phyloP scores from a whole-genome alignment of 2,329 filamentous ascomycete genomes.

The Colletotrichum gigasporum region DNA sequence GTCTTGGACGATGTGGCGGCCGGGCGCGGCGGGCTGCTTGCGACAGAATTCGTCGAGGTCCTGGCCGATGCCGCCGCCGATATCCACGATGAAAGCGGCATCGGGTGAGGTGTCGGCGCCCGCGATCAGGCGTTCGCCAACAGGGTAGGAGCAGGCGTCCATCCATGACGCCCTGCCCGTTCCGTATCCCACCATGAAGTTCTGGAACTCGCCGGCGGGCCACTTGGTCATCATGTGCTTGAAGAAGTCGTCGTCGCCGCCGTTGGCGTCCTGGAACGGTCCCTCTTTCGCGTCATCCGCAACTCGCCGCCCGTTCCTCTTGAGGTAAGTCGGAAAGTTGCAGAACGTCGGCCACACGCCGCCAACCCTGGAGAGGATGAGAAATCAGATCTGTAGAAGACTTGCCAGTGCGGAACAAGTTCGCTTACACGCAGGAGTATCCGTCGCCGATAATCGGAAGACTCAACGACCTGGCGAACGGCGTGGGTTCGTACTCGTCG shows the following conservation, averaged over 20 bases:
- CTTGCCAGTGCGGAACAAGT: neutral
- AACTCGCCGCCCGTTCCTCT: neutral
- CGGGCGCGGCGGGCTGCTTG: constrained; percentile 31
- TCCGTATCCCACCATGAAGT: constrained; percentile 11
- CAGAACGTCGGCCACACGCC: constrained; percentile 11
- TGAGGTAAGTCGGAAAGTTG: constrained; percentile 23
- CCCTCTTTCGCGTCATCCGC: neutral
- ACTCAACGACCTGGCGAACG: constrained; percentile 40
- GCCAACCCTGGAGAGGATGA: neutral
- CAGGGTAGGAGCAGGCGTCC: constrained; percentile 32
- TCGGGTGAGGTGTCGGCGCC: constrained; percentile 24
- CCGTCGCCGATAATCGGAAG: constrained; percentile 36
- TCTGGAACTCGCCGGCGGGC: constrained; percentile 10
- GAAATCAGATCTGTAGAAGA: constrained; percentile 7
- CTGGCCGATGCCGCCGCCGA: constrained; percentile 39
- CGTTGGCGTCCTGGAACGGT: constrained; percentile 5
- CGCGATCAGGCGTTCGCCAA: constrained; percentile 38
- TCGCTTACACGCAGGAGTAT: constrained; percentile 39
- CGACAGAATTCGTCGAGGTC: constrained; percentile 36
- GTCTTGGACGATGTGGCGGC: constrained; percentile 38
- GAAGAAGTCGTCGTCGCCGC: constrained; percentile 8
- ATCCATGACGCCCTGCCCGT: constrained; percentile 23
- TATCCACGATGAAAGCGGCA: constrained; percentile 32
- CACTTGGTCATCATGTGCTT: constrained; percentile 19
- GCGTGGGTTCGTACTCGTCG: constrained; percentile 43